Base-by-base conservation (phyloP, 2,329 filamentous ascomycete species). In the Coniochaeta sp. region DNA sequence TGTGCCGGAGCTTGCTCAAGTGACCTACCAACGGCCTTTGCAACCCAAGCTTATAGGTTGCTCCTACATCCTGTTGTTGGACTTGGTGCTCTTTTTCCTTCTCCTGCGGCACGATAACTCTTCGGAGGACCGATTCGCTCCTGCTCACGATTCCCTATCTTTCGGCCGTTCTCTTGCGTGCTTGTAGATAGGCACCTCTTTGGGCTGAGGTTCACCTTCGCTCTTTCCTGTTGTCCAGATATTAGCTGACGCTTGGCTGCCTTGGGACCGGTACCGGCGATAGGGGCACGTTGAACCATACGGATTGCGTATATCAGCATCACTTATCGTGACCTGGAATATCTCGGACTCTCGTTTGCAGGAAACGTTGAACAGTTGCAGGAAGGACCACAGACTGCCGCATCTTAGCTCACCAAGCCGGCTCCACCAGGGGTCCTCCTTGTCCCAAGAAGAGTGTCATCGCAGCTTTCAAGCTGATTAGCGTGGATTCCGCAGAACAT, bases 211-310 rank as follows among this genome's bases (percentile, higher is more conserved):
- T 30, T 52, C 24, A 30, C 22, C 47, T 30, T 52, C 42, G 47
- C 14, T 26, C 14, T 52, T 52, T 30, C 47, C 47, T 28, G 14
- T n/a, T 28, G 47, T n/a, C 47, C 30, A n/a, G 9, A 28, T 30
- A 52, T 24, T 30, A 52, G 14, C 26, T 52, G 47, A 2, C 6
- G 30, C 47, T 22, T 30, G 5, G n/a, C n/a, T n/a, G n/a, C n/a
- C n/a, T n/a, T 56, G 17, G 30, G 28, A 36, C 54, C 54, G 54
- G 54, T 56, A 56, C 54, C 54, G 54, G 54, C 12, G 54, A 34
- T 38, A 56, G 54, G 30, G n/a, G 34, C 54, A n/a, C n/a, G 16
- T 22, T 36, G 19, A 14, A 8, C 30, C 54, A 24, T 24, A 4
- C 14, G 4, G 17, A 12, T 28, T 30, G 26, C 22, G 24, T 47